These are phyloP conservation scores for Debaryomyces udenii DNA, from an alignment of 1,139 yeast species.

Conservation along the genomic window DNA sequence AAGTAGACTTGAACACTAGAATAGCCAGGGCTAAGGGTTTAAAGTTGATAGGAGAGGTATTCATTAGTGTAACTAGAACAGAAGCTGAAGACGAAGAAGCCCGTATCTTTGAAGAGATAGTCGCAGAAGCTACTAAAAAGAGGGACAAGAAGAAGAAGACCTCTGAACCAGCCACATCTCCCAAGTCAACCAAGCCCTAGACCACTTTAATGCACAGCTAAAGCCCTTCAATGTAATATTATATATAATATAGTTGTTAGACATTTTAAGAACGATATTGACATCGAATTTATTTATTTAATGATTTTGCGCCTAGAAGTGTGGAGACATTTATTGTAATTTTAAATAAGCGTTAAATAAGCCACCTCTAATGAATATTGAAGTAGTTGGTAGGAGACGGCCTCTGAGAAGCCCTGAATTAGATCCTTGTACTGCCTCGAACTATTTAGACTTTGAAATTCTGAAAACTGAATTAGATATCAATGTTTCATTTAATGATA, in stretches of 20 bases:
- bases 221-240: neutral
- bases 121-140: conserved; percentile 88
- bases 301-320: too few relatives aligned
- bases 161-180: too few relatives aligned
- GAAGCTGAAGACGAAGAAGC: conserved; percentile 91
- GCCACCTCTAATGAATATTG: neutral
- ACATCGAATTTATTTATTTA: neutral
- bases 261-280: neutral
- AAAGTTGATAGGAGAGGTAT: conserved; percentile 72
- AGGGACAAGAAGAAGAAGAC: conserved; percentile 53
- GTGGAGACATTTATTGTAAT: too few relatives aligned
- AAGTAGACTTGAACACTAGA: conserved; percentile 57
- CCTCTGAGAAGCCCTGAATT: conserved; percentile 1
- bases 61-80: conserved; percentile 66
- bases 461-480: conserved; percentile 31
- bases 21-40: conserved; percentile 81
- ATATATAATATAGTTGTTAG: conserved; percentile 5
- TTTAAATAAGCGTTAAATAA: neutral
- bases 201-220: too few relatives aligned
- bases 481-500: conserved; percentile 32
- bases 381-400: neutral
- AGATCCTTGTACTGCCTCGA: conserved; percentile 79
- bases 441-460: conserved; percentile 59
- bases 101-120: conserved; percentile 84
- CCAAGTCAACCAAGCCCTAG: neutral